These are phyloP conservation scores for Phytophthora foliorum DNA, from an alignment of 352 stramenopile species.

Conservation along the genomic window DNA sequence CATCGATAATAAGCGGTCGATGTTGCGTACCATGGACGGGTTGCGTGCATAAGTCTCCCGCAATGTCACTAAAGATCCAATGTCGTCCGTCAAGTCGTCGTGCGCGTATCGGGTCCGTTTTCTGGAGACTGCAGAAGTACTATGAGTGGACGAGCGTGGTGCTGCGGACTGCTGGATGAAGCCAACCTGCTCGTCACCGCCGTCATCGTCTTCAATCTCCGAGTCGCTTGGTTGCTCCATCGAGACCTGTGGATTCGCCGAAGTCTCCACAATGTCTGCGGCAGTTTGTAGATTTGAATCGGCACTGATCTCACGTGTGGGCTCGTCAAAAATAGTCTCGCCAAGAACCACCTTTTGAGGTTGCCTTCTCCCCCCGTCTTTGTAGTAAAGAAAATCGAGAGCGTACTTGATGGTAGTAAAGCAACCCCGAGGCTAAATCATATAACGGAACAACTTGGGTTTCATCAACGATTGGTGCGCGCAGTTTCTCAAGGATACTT, in stretches of 20 bases:
- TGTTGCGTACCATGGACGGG: conserved; percentile 4
- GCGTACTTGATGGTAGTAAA: neutral
- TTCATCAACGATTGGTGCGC: neutral
- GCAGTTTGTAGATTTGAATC: too few species aligned
- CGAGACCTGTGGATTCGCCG: too few species aligned
- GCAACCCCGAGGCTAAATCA: neutral
- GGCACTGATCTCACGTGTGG: too few species aligned
- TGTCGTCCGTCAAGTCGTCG: neutral
- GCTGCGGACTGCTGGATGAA: too few species aligned
- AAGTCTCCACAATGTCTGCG: too few species aligned
- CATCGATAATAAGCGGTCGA: conserved; percentile 3
- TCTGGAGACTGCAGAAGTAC: neutral
- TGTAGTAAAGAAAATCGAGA: conserved; percentile 10
- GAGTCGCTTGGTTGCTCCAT: too few species aligned
- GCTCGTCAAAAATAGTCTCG: conserved; percentile 6
- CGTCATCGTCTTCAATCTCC: too few species aligned
- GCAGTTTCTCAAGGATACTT: conserved; percentile 1
- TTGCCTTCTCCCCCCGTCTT: neutral
- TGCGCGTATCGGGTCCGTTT: neutral
- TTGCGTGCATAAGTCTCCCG: neutral
- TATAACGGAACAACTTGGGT: neutral
- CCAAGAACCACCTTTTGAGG: neutral
- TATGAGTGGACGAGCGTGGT: too few species aligned
- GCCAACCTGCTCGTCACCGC: too few species aligned
- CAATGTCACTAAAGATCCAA: neutral